These are phyloP conservation scores for Fraxinus angustifolia DNA, from an alignment of 305 asterid genomes.

Conservation along the genomic window DNA sequence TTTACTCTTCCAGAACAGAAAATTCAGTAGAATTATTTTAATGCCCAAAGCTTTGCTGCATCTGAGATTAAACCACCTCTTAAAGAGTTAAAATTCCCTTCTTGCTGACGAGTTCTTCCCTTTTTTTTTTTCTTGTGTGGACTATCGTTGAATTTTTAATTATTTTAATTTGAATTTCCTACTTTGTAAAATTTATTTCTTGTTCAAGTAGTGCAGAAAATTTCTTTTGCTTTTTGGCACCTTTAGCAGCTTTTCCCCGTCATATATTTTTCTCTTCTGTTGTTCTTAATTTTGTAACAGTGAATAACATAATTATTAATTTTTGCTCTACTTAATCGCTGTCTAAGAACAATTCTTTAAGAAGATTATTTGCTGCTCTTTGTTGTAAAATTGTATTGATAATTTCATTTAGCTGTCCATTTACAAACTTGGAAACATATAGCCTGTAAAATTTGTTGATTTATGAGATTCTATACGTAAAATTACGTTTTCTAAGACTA, in stretches of 20 bases:
- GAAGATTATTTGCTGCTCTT: neutral
- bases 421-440: neutral
- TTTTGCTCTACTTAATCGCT: neutral
- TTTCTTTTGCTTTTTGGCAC: neutral
- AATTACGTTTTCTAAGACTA: neutral
- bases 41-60: neutral
- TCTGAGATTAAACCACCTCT: neutral
- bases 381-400: neutral
- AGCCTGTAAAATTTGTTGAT: neutral
- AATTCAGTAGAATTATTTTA: neutral
- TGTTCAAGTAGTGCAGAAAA: neutral
- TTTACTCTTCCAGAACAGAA: neutral
- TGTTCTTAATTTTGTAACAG: neutral
- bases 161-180: neutral
- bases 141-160: neutral
- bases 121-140: slow-evolving; percentile 12
- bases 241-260: neutral
- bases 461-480: neutral
- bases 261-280: neutral
- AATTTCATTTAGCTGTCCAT: neutral
- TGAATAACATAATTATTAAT: neutral
- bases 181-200: neutral
- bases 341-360: neutral
- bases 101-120: slow-evolving; percentile 28
- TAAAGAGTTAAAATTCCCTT: neutral